A percentile compares a stretch with the other conserved stretches of the same genome.
phyloP scores from a whole-genome alignment of 805 yeast species.

The Yamadazyma olivae region DNA sequence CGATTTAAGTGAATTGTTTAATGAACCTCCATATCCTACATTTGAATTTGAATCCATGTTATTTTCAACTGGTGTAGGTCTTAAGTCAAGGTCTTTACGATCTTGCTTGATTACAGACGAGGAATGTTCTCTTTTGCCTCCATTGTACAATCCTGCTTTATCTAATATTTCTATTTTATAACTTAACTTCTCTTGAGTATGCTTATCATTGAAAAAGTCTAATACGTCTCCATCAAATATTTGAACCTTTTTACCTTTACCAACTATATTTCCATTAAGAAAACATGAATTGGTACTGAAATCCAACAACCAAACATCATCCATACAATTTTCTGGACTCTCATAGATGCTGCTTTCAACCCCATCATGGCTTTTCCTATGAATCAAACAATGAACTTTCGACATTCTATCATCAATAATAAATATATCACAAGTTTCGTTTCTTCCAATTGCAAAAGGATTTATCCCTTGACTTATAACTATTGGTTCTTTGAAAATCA shows the following conservation, averaged over 20 bases:
- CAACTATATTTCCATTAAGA: constrained; percentile 57
- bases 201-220: constrained; percentile 61
- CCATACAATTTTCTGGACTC: constrained; percentile 70
- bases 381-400: constrained; percentile 73
- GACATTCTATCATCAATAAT: constrained; percentile 77
- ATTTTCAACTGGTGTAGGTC: constrained; percentile 15
- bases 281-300: constrained; percentile 77
- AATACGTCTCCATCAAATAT: constrained; percentile 65
- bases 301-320: constrained; percentile 79
- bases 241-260: constrained; percentile 59
- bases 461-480: constrained; percentile 65
- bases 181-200: constrained; percentile 49
- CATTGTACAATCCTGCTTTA: constrained; percentile 60
- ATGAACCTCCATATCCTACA: constrained; percentile 25
- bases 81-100: constrained; percentile 23
- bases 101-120: constrained; percentile 23
- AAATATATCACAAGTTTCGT: constrained; percentile 55
- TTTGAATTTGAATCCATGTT: not conserved
- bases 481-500: constrained; percentile 46
- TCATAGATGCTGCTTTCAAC: constrained; percentile 49
- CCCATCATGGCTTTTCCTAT: constrained; percentile 61
- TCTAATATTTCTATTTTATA: constrained; percentile 55
- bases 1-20: constrained; percentile 24
- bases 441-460: constrained; percentile 73
- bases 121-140: constrained; percentile 35